A percentile compares a stretch with the other conserved stretches of the same genome.
phyloP scores from a whole-genome alignment of 75 land plant genomes.

The Gnetum montanum region DNA sequence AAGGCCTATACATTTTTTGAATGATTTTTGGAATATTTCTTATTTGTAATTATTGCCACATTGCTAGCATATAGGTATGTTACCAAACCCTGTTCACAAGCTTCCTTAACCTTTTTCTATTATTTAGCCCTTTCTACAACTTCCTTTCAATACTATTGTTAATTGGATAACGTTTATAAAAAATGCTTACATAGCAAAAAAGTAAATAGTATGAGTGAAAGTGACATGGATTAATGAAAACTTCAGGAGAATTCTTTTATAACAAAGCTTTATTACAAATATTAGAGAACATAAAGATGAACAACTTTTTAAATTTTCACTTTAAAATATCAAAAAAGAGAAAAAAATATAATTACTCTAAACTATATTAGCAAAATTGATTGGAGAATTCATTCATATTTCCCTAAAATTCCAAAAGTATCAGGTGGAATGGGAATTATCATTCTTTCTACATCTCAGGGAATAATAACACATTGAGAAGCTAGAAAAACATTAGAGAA shows the following conservation, averaged over 20 bases:
- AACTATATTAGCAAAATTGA: background rate
- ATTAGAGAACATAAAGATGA: background rate
- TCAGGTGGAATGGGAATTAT: conserved; percentile 1
- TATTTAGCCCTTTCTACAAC: no score
- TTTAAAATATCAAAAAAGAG: background rate
- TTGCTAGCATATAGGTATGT: no score
- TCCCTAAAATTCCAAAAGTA: conserved; percentile 2
- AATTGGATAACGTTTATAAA: background rate
- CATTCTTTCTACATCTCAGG: conserved; percentile 6
- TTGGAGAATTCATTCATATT: conserved; percentile 2
- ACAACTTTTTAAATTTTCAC: background rate
- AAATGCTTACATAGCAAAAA: no score
- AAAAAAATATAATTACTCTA: background rate
- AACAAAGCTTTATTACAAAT: background rate
- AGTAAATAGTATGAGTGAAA: background rate
- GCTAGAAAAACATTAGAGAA: background rate
- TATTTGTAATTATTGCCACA: no score
- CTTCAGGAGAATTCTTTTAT: no score
- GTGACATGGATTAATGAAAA: background rate
- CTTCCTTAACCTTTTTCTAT: no score
- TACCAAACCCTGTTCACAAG: no score
- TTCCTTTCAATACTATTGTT: background rate
- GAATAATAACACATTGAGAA: background rate
- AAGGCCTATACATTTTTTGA: no score
- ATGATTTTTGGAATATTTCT: no score